Conservation (phyloP, 352 stramenopile genomes). For the Nothophytophthora sp. region DNA sequence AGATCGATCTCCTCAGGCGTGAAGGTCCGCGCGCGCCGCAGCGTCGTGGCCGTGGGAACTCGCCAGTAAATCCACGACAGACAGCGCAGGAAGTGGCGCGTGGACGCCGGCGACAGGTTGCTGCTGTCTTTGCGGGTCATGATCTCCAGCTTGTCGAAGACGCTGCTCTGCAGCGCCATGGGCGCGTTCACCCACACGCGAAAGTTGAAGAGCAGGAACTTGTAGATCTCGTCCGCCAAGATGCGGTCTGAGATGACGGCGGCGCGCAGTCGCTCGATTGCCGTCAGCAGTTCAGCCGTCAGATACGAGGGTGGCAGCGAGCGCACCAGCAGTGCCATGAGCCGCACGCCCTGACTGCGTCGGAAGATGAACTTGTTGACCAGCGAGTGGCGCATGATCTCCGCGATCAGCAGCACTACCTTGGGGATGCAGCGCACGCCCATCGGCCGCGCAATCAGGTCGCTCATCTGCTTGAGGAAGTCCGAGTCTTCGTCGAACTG, state of each 20-base stretch:
- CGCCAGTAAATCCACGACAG: constrained; percentile 87
- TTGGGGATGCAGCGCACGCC: constrained; percentile 70
- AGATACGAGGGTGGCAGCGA: constrained; percentile 71
- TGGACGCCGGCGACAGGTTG: constrained; percentile 70
- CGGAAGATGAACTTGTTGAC: constrained; percentile 90
- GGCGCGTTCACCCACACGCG: constrained; percentile 82
- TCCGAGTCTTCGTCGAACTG: constrained; percentile 81
- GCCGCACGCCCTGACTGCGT: constrained; percentile 69
- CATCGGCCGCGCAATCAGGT: constrained; percentile 73
- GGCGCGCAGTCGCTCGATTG: constrained; percentile 72
- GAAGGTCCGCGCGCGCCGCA: constrained; percentile 55
- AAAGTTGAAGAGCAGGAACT: constrained; percentile 87
- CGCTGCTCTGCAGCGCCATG: constrained; percentile 59
- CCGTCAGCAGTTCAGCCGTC: constrained; percentile 61
- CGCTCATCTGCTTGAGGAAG: constrained; percentile 75
- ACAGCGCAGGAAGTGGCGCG: constrained; percentile 78
- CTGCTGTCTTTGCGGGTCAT: constrained; percentile 74
- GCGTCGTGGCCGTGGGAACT: constrained; percentile 37
- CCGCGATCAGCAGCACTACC: constrained; percentile 73
- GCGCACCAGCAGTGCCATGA: constrained; percentile 69
- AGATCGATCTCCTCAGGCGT: constrained; percentile 56
- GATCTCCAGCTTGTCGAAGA: constrained; percentile 86
- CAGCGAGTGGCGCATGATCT: constrained; percentile 86
- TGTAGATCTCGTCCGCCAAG: constrained; percentile 81
- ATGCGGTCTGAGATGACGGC: constrained; percentile 81